These are phyloP conservation scores for Pseudomonodictys pantanalensis DNA, from an alignment of 495 filamentous ascomycete species.

Conservation along the genomic window DNA sequence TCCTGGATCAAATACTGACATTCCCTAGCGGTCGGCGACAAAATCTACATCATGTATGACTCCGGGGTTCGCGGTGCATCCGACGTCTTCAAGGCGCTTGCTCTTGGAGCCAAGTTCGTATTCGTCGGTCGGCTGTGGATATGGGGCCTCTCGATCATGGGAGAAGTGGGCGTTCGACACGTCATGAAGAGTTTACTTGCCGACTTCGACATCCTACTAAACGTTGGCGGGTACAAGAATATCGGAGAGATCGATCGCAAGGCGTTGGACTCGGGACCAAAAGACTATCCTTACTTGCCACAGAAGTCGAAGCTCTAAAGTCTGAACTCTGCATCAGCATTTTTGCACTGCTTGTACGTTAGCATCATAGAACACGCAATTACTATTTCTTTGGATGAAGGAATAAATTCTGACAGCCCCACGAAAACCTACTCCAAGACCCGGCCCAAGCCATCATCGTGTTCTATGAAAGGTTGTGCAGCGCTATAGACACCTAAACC, in stretches of 20 bases:
- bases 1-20: too few species aligned
- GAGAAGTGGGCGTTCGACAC: conserved; percentile 46
- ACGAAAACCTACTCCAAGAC: neutral
- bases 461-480: too few species aligned
- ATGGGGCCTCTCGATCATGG: conserved; percentile 59
- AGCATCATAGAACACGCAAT: neutral
- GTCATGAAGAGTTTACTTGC: conserved; percentile 63
- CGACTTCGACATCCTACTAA: conserved; percentile 66
- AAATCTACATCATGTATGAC: conserved; percentile 61
- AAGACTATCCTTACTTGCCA: neutral
- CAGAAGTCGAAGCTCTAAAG: neutral
- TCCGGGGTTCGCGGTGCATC: conserved; percentile 56
- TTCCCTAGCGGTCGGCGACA: conserved; percentile 46
- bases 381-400: neutral
- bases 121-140: conserved; percentile 63
- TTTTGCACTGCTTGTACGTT: neutral
- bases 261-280: conserved; percentile 36
- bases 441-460: too few species aligned
- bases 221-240: conserved; percentile 57
- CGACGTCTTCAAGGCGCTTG: conserved; percentile 62
- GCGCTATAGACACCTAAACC: neutral
- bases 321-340: neutral
- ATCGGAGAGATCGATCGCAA: conserved; percentile 52
- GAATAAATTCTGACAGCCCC: neutral
- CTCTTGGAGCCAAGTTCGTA: conserved; percentile 62